Percentiles rank a stretch among this genome's conserved stretches.
Evolutionary conservation across 345 rosid species (phyloP).

Genomic region (Melaleuca quinquenervia): DNA sequence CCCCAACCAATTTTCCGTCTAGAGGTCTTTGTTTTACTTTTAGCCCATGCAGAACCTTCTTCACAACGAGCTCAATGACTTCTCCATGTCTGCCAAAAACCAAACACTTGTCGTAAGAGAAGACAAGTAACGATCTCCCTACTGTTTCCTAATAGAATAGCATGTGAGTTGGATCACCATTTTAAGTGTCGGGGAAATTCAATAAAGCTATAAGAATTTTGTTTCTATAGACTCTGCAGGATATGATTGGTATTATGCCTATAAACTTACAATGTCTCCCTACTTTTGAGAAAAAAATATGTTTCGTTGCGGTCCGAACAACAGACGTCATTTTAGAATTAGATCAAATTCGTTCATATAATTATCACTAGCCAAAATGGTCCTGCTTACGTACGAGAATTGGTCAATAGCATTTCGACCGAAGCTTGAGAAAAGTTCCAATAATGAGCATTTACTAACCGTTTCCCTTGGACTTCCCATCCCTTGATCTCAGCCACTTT

Average conservation of each 20-base stretch:
- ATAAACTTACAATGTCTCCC: neutral
- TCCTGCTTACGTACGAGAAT: neutral
- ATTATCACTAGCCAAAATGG: neutral
- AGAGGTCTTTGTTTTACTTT: neutral
- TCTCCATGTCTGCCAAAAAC: neutral
- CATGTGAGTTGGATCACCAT: neutral
- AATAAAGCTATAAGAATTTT: neutral
- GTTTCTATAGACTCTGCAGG: neutral
- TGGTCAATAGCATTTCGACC: neutral
- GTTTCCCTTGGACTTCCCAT: neutral
- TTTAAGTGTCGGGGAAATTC: neutral
- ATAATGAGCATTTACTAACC: neutral
- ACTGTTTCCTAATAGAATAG: neutral
- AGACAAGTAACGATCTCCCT: neutral
- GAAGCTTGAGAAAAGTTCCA: neutral
- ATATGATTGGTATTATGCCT: neutral
- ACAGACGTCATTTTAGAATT: neutral
- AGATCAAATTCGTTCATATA: neutral
- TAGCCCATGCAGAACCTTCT: accelerated
- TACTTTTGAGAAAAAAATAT: neutral
- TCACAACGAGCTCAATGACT: neutral
- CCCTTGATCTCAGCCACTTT: neutral
- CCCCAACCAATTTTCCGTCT: neutral
- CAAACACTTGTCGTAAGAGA: neutral
- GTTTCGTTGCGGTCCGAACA: accelerated